Evolutionary conservation across 2,329 filamentous ascomycete species (phyloP), one percentile per base, ranked within the genome.

Genomic region (Xylaria polymorpha): DNA sequence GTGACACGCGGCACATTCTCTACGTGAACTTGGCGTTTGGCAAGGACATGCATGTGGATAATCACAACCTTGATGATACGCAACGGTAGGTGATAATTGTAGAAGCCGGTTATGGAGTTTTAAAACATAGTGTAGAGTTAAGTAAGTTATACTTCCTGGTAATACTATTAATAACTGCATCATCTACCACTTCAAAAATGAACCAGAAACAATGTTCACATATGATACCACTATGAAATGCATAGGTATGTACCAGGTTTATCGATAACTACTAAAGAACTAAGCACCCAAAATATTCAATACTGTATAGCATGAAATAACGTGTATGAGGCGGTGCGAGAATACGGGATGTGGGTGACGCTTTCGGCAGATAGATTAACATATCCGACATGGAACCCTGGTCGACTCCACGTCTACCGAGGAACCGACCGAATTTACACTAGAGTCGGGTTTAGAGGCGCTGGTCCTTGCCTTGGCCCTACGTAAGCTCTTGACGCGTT

Each of bases 291-390:
- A 46, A 46, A 46, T 46, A 22, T 22, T 12, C 44, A 22, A 48
- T 18, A 32, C 29, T 51, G 22, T 51, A 51, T 29, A 51, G 48
- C 48, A 32, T 51, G 25, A 51, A 32, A 32, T 29, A 14, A 6
- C 48, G 7, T 18, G 39, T 18, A 43, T 14, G 39, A 25, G 55
- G 20, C 5, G 8, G 32, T 14, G 44, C 35, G 43, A 57, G 55
- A 35, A 10, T 4, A 20, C 61, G 62, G 62, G 62, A 59, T 65
- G 62, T 65, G 62, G 62, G 62, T n/a, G 46, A 51, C 48, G 6
- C 37, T 46, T 35, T 44, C 44, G 41, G 22, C 46, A 64, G n/a
- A 57, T 64, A 48, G 39, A 48, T 58, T 29, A 32, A 39, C 25
- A 15, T 29, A 29, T 32, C 15, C 29, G 48, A 32, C 25, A 12